Evolutionary conservation across 441 rosid genomes (phyloP).

Genomic region (Melastoma candidum): DNA sequence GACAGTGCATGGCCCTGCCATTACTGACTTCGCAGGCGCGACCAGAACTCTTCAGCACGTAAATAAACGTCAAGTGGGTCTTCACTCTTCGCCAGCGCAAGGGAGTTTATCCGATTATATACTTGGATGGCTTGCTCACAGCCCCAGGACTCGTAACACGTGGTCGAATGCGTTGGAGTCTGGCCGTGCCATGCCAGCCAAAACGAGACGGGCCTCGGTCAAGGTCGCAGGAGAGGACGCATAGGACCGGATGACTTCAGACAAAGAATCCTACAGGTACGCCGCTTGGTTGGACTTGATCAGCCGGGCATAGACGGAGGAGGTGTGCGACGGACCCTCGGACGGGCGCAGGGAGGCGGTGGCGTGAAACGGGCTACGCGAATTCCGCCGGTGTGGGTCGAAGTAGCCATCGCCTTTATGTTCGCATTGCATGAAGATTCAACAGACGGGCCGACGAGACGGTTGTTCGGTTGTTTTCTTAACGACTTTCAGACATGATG

Average conservation of each 20-base stretch:
- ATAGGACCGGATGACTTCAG: constrained; percentile 35
- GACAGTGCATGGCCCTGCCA: constrained; percentile 33
- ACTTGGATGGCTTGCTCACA: constrained; percentile 29
- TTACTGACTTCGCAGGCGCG: constrained; percentile 20
- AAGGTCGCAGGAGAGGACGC: constrained; percentile 26
- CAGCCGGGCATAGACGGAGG: constrained; percentile 29
- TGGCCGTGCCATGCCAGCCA: constrained; percentile 29
- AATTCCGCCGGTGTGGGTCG: constrained; percentile 13
- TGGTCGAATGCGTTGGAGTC: constrained; percentile 26
- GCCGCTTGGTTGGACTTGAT: constrained; percentile 25
- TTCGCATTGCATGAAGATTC: no score
- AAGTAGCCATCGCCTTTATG: no score
- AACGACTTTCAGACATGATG: no score
- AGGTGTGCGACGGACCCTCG: constrained; percentile 7
- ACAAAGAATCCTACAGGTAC: constrained; percentile 24
- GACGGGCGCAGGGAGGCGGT: constrained; percentile 11
- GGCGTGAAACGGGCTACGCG: constrained; percentile 13
- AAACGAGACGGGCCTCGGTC: constrained; percentile 28
- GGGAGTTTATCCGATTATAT: constrained; percentile 23
- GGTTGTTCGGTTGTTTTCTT: no score
- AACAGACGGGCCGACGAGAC: no score
- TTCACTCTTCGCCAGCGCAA: constrained; percentile 20
- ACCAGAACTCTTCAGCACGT: constrained; percentile 39
- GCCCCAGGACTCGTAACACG: constrained; percentile 35
- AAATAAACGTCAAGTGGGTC: constrained; percentile 37